phyloP scores from a whole-genome alignment of 768 basidiomycete species.

The Tricholoma saponaceum region DNA sequence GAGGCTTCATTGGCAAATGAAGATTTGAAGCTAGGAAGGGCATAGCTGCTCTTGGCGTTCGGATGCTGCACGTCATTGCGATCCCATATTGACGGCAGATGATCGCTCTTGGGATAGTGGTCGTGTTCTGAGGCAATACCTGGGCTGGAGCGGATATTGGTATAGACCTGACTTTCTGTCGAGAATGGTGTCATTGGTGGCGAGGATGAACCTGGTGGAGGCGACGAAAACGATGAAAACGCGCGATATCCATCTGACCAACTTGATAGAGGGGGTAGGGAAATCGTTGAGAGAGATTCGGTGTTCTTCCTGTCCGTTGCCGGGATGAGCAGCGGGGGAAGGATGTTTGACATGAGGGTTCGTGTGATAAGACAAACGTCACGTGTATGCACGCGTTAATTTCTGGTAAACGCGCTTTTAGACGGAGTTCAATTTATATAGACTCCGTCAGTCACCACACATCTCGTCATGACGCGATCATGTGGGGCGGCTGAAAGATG shows the following conservation, averaged over 20 bases:
- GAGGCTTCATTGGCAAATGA: constrained; percentile 22
- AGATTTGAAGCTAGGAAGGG: constrained; percentile 25
- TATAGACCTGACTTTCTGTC: constrained; percentile 20
- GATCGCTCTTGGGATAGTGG: constrained; percentile 15
- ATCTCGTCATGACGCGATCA: background rate
- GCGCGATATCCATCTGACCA: constrained; percentile 16
- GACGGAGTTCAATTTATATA: constrained; percentile 26
- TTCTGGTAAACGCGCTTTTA: constrained; percentile 40
- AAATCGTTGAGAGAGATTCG: constrained; percentile 13
- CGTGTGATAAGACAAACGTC: constrained; percentile 40
- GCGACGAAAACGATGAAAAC: constrained; percentile 24
- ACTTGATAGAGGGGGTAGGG: constrained; percentile 13
- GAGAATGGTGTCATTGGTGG: constrained; percentile 35
- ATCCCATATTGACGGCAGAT: constrained; percentile 22
- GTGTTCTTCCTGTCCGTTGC: constrained; percentile 18
- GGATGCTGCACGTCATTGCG: constrained; percentile 8
- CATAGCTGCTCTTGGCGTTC: constrained; percentile 16
- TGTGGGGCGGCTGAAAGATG: background rate
- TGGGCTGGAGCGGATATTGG: constrained; percentile 35
- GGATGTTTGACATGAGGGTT: constrained; percentile 38
- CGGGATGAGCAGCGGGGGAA: constrained; percentile 23
- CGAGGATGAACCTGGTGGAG: constrained; percentile 34
- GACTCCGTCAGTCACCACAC: constrained; percentile 23
- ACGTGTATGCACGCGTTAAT: constrained; percentile 35
- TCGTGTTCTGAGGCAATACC: constrained; percentile 20